Base-by-base conservation (phyloP, 2,329 filamentous ascomycete species). In the Pseudohalonectria lignicola region DNA sequence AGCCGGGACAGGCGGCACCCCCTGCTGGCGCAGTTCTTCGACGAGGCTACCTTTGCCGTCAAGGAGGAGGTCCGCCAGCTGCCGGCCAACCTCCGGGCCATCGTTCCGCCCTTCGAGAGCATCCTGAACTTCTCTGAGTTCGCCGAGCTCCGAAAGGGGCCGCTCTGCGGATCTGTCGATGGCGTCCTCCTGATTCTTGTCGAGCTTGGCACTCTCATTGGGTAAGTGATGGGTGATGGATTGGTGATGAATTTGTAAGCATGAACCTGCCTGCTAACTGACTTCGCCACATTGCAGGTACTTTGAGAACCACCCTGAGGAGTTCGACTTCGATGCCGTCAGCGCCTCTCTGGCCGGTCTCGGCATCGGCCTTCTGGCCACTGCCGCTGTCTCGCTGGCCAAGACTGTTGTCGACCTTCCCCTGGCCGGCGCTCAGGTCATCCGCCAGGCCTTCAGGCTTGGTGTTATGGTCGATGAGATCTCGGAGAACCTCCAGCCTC, bases 401-500 rank as follows among this genome's bases (percentile, higher is more conserved):
- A 39, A 49, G 1, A 54, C 49, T 0, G n/a, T 67, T 5, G 45
- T 53, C 0, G 62, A 68, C 16, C 31, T 72, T 1, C 49, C 62
- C 3, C 30, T 53, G 3, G 48, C 50, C n/a, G 67, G 64, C 6
- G 63, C 58, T 1, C 53, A 69, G 36, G 57, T 52, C 2, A 47
- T 68, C 2, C 54, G 63, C 1, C 25, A 59, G 2, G 63, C 69
- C 2, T 71, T 72, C 41, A 55, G 67, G 1, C 50, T 71, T 4
- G 66, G 67, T 1, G 47, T 69, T 2, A 47, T 57, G 4, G 65
- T 71, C 1, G 44, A 59, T n/a, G 49, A 53, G 3, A 50, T 68
- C 1, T 69, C 67, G 0, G 47, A 59, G 26, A 57, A 61, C 18
- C 44, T 72, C 4, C 52, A 71, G 41, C 39, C 60, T 13, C 55